Base-by-base conservation (phyloP, 2,329 filamentous ascomycete genomes). In the Microcyclosporella mali region DNA sequence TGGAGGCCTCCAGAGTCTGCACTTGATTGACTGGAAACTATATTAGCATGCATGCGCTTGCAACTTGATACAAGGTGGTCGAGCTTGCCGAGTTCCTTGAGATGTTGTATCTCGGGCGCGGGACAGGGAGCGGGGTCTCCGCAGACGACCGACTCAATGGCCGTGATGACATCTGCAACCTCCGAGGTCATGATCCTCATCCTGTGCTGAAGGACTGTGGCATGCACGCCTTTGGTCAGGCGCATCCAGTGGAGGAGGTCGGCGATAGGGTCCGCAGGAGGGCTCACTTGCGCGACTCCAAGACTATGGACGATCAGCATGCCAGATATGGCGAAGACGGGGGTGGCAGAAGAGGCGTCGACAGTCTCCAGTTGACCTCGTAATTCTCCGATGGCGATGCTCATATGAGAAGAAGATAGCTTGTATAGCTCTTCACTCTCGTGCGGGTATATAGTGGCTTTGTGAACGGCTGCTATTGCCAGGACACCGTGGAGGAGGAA, bases 401-500 rank as follows among this genome's bases (percentile, higher is more conserved):
- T 38, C 30, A 49, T 46, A 32, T 51, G 49, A n/a, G 37, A 29
- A 8, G 46, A 44, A 9, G 46, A 49, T 19, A 44, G 43, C 19
- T 36, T 45, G 31, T 40, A 19, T 14, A 41, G 42, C 10, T 46
- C 35, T 11, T 41, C 40, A 6, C 43, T 40, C 19, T 54, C 51
- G 10, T 36, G 37, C 8, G 49, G 45, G 16, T 38, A 41, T 17
- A 46, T 36, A 8, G 30, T 39, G 4, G 51, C 51, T 27, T 43
- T 41, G 41, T 56, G 53, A 6, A 56, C 38, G 10, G 50, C 53
- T 4, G 53, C 38, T 1, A 56, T 38, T 8, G 51, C 50, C 2
- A 56, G 41, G 37, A 56, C 46, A 9, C 43, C 50, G 17, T 50
- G 53, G 29, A 55, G 49, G 10, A 56, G 40, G 36, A 52, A 53